These are phyloP conservation scores for Suillus americanus DNA, from an alignment of 768 basidiomycete species.

Conservation along the genomic window DNA sequence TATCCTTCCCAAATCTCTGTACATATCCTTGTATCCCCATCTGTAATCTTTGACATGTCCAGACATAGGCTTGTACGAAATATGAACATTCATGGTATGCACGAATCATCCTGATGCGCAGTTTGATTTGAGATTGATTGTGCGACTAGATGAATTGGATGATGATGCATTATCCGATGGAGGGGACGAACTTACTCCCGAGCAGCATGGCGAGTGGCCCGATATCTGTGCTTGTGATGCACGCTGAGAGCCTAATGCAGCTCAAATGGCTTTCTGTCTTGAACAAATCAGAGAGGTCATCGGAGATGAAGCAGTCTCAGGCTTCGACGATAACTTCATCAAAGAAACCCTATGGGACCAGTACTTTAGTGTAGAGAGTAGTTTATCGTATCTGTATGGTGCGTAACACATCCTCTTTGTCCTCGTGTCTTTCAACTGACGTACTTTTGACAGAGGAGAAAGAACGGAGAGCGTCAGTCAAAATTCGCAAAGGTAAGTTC, in stretches of 20 bases:
- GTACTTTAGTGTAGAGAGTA: constrained; percentile 81
- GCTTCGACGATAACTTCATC: constrained; percentile 73
- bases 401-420: constrained; percentile 25
- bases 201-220: constrained; percentile 66
- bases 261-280: constrained; percentile 68
- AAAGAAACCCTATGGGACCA: constrained; percentile 82
- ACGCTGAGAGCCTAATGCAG: constrained; percentile 33
- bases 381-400: constrained; percentile 77
- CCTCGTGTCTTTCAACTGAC: neutral
- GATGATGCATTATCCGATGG: constrained; percentile 79
- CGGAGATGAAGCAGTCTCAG: constrained; percentile 63
- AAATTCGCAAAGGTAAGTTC: constrained; percentile 85
- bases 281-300: constrained; percentile 67
- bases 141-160: constrained; percentile 74
- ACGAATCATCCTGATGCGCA: neutral
- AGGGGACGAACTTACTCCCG: constrained; percentile 77
- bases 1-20: constrained; percentile 9
- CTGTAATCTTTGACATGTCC: constrained; percentile 58
- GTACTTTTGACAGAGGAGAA: constrained; percentile 57
- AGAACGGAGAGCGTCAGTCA: constrained; percentile 57
- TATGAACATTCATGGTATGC: constrained; percentile 71
- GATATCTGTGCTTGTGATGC: neutral
- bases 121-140: neutral
- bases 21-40: constrained; percentile 8
- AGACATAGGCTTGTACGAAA: constrained; percentile 89